Evolutionary conservation across 2,329 filamentous ascomycete genomes (phyloP), one percentile per base, ranked within the genome.

Genomic region (Coniella lustricola): DNA sequence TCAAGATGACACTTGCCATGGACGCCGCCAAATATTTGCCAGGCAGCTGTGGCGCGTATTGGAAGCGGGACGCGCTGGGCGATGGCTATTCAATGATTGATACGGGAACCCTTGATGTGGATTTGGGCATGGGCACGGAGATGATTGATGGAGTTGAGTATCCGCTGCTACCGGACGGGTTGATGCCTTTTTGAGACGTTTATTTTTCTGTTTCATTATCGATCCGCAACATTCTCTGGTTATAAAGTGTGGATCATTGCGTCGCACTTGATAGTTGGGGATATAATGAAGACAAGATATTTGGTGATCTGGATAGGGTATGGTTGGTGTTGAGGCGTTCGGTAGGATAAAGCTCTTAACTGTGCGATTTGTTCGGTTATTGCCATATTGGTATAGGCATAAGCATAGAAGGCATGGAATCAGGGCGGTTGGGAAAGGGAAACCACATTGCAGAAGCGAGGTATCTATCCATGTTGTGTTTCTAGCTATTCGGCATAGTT

Each of bases 1-100:
- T 80, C 17, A 70, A 53, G 44, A 53, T 53, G 51, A 53, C 51
- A 31, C 49, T 53, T 31, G 51, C 51, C 44, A 79, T 80, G 76
- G 74, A 79, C 53, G 70, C 69, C 7, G 73, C 71, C 37, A 64
- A 69, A 52, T 76, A 67, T 52, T 68, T 78, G 4, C 74, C 73
- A 1, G 74, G 74, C 7, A 56, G 66, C 7, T 77, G 74, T 53
- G 60, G 67, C 32, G 56, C 61, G 4, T 60, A 62, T 33, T 77
- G 73, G 74, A 75, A 75, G 64, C 61, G 71, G 38, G 59, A 63
- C 45, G 56, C 52, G 8, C 46, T 50, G 3, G 57, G 45, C 2
- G 50, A 31, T 9, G 55, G 33, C 3, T 44, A 50, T 8, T 57
- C 53, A n/a, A 48, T 57, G 14, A 53, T 0, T 52, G 50, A 5